Base-by-base conservation (phyloP, 2,329 filamentous ascomycete genomes). In the Fusarium acutatum region DNA sequence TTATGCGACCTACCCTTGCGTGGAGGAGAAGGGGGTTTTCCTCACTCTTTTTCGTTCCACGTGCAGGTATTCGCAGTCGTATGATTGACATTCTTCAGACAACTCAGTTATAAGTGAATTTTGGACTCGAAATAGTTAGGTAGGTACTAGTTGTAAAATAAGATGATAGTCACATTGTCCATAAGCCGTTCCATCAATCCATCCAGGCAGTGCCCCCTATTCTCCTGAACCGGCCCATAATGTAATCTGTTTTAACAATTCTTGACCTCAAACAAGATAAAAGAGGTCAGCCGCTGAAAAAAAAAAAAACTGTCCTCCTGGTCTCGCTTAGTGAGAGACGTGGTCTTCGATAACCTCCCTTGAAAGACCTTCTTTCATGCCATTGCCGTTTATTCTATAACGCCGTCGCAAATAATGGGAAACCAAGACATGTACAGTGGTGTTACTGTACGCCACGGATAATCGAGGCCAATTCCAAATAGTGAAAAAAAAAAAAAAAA, bases 321-420 rank as follows among this genome's bases (percentile, higher is more conserved):
- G 44, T 71, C 60, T 53, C 60, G 34, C 47, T 53, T 58, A 38
- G 28, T 64, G 52, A 12, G 50, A 56, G 60, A 62, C 15, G 62
- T 28, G 53, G 53, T 56, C 69, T 61, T 54, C 61, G 47, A 60
- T 60, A 64, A 67, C 67, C 53, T 41, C 57, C 52, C 49, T 44
- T 59, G 61, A 57, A 59, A 65, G 64, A 53, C 74, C 65, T 46
- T 53, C 64, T 64, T 74, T 59, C 43, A 69, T 69, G 67, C 65
- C 67, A 58, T 76, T 73, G 69, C 73, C 73, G 60, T 64, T 74
- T 62, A 64, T 64, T 77, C 75, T 77, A 77, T 74, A 77, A 77
- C 76, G 76, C 76, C 76, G 59, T 71, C 61, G 54, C 74, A 76
- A 69, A 66, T 71, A 73, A 64, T 69, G 58, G 38, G 41, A 63